Base-by-base conservation (phyloP, 179 eudicot genomes). In the Heliamphora pulchella region DNA sequence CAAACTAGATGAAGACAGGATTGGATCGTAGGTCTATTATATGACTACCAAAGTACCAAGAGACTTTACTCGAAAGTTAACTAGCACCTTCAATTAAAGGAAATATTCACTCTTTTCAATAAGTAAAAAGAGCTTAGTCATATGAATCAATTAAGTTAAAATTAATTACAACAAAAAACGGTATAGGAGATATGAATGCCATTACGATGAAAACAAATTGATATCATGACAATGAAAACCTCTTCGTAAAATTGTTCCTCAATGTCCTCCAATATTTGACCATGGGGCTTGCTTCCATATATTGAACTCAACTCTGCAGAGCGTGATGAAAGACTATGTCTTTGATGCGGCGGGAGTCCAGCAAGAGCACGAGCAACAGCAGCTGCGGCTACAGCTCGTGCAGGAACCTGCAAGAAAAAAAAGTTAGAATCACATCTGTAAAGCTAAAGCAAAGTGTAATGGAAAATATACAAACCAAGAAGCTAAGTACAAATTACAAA, bases 281-380 rank as follows among this genome's bases (percentile, higher is more conserved):
- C 89, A 67, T 78, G 89, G 66, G 89, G 83, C 77, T 82, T 84
- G 85, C 90, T 94, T 84, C 94, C 94, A 85, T 96, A 92, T 64
- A 96, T 96, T 62, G 92, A 92, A 86, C 92, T 91, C 83, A 94
- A 82, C 78, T 94, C 96, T 57, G 89, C 97, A 76, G 98, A 96
- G 84, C 96, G 90, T 75, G 98, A 90, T 31, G 91, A 85, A 61
- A 96, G 89, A 90, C 82, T 85, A 43, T 86, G 83, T 86, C 94
- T 94, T 84, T 96, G 97, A 77, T 96, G 90, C 64, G 99, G 97
- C 43, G 99, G 91, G 22, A 92, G 81, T 74, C 93, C 86, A 77
- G 99, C 96, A 86, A 96, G 96, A 84, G 93, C 97, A 82, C 99
- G 94, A 65, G 99, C 99, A 85, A 94, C 92, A 77, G 98, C 94